Evolutionary conservation across 2,329 filamentous ascomycete species (phyloP), one percentile per base, ranked within the genome.

Genomic region (Aspergillus felis): DNA sequence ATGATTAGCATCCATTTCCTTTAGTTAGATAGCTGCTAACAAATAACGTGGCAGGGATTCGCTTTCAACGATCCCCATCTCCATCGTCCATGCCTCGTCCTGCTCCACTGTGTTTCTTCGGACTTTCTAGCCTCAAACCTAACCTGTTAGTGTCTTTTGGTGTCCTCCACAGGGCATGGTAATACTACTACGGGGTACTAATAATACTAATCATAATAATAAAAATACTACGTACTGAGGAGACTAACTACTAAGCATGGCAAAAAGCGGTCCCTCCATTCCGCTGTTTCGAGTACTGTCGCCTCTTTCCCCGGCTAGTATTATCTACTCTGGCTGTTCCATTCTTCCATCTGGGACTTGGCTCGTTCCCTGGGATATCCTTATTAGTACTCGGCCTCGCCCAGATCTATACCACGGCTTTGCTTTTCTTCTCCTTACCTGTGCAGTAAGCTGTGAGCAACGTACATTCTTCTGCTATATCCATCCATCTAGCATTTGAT

Each of bases 61-160:
- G 42, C 14, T 46, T 46, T 9, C 8, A 44, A 3, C 42, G 42
- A 46, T 46, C 42, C 32, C 32, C 14, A 12, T 20, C 42, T 46
- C 42, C 42, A 46, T 56, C 44, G 44, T 57, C 41, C 27, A 27
- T 32, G 48, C 54, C 46, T 57, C 55, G 51, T 53, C 61, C 57
- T 54, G 59, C 57, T 57, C 62, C 62, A 63, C 63, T 50, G 24
- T 55, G 50, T 61, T 61, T 60, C 55, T 61, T 61, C 61, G 63
- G 63, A 58, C 56, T 63, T 64, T 63, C 58, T 60, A 60, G 59
- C 58, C 50, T 62, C 56, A 57, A 58, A 54, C 53, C 56, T 32
- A 22, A 47, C 44, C 24, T 10, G 22, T 27, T 47, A 47, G 44
- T 46, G 42, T 24, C 44, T 47, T 12, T 24, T 20, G 22, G 44